Conservation (phyloP, 176 grass and related monocot species). For the Olyra latifolia region DNA sequence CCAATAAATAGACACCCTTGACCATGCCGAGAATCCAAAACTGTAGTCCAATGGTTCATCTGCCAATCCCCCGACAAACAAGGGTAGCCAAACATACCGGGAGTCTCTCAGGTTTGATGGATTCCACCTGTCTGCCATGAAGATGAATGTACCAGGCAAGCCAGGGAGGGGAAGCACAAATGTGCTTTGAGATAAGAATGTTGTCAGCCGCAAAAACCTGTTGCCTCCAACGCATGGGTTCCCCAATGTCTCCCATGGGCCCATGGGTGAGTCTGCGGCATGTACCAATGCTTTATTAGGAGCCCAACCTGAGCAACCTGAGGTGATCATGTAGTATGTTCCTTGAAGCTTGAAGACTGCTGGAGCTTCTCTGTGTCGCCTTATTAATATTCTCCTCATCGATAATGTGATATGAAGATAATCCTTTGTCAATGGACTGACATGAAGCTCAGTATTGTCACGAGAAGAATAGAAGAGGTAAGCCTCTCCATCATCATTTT, state of each 20-base stretch:
- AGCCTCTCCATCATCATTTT: constrained; percentile 70
- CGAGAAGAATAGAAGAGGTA: constrained; percentile 80
- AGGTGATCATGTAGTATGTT: constrained; percentile 96
- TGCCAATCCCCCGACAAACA: constrained; percentile 63
- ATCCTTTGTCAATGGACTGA: constrained; percentile 70
- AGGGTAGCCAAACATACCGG: constrained; percentile 83
- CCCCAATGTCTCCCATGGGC: constrained; percentile 86
- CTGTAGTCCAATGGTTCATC: constrained; percentile 80
- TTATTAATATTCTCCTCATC: constrained; percentile 62
- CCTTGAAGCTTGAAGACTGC: constrained; percentile 71
- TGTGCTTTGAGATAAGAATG: constrained; percentile 88
- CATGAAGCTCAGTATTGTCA: constrained; percentile 77
- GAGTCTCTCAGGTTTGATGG: constrained; percentile 77
- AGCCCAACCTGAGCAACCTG: constrained; percentile 83
- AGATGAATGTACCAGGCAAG: constrained; percentile 79
- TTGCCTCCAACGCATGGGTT: constrained; percentile 90
- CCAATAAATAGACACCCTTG: constrained; percentile 88
- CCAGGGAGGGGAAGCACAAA: constrained; percentile 75
- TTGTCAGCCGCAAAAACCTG: constrained; percentile 63
- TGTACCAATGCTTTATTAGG: constrained; percentile 76
- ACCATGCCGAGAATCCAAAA: constrained; percentile 79
- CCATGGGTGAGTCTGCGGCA: constrained; percentile 71
- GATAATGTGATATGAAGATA: constrained; percentile 58
- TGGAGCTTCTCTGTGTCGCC: constrained; percentile 77
- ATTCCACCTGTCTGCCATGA: constrained; percentile 98